These are phyloP conservation scores for Coprinopsis strossmayeri DNA, from an alignment of 768 basidiomycete genomes.

Conservation along the genomic window DNA sequence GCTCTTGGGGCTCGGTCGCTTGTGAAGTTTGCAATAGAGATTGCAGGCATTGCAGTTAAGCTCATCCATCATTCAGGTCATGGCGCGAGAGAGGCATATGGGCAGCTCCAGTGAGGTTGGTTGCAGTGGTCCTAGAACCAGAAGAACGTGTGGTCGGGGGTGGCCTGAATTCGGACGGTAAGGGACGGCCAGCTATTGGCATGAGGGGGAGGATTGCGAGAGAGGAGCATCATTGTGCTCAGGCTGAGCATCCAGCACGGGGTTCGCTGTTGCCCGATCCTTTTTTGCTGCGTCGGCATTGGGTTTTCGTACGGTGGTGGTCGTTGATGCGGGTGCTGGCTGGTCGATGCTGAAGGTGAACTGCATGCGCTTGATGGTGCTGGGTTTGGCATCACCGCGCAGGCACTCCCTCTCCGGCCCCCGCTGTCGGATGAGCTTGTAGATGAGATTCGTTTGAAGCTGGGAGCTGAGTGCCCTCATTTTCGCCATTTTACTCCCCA, in stretches of 20 bases:
- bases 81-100: constrained; percentile 86
- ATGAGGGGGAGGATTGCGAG: no score
- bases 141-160: no score
- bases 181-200: no score
- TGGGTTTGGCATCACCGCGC: constrained; percentile 68
- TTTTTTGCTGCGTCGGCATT: constrained; percentile 29
- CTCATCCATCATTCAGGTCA: constrained; percentile 76
- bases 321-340: constrained; percentile 39
- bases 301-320: constrained; percentile 52
- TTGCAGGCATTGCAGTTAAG: constrained; percentile 88
- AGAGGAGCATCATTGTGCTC: constrained; percentile 16
- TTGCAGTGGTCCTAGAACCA: no score
- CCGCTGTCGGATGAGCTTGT: constrained; percentile 70
- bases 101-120: no score
- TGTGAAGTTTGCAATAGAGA: constrained; percentile 78
- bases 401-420: constrained; percentile 77
- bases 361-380: constrained; percentile 83
- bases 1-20: constrained; percentile 82
- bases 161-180: no score
- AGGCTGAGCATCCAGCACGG: no score
- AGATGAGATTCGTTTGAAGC: no score
- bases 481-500: no score
- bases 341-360: constrained; percentile 85
- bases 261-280: constrained; percentile 11
- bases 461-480: no score